These are phyloP conservation scores for Trichomonascaceae sp. DNA, from an alignment of 1,139 yeast genomes.

Conservation along the genomic window DNA sequence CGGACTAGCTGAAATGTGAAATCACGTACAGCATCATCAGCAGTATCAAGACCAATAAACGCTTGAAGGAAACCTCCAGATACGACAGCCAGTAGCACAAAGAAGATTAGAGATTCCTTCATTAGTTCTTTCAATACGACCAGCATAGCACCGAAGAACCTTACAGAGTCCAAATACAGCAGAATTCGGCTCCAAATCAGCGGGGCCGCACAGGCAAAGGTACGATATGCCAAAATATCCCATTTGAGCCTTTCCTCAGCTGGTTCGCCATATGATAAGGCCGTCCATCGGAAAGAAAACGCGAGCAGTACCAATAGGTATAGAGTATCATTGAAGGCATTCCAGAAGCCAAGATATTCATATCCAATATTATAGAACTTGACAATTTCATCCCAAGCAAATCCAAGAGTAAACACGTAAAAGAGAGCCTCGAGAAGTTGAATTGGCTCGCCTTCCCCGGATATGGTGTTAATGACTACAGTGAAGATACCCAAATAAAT, in stretches of 20 bases:
- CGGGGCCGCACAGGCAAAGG: slow-evolving; percentile 78
- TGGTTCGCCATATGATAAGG: slow-evolving; percentile 34
- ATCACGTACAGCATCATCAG: slow-evolving; percentile 58
- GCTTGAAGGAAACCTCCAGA: slow-evolving; percentile 82
- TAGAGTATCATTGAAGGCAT: slow-evolving; percentile 67
- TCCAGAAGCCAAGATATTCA: slow-evolving; percentile 72
- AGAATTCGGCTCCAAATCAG: slow-evolving; percentile 79
- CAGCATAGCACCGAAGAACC: slow-evolving; percentile 83
- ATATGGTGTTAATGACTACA: slow-evolving; percentile 48
- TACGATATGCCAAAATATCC: slow-evolving; percentile 63
- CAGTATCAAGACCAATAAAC: slow-evolving; percentile 76
- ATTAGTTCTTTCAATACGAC: slow-evolving; percentile 81
- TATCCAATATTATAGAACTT: slow-evolving; percentile 74
- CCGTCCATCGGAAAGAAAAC: slow-evolving; percentile 49
- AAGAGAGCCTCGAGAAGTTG: slow-evolving; percentile 50
- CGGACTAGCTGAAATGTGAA: slow-evolving; percentile 60
- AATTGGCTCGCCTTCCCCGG: slow-evolving; percentile 30
- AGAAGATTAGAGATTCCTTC: slow-evolving; percentile 77
- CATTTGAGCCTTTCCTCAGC: slow-evolving; percentile 36
- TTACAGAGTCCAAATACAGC: slow-evolving; percentile 69
- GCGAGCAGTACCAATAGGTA: slow-evolving; percentile 51
- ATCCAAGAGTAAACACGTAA: slow-evolving; percentile 62
- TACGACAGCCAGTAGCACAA: slow-evolving; percentile 63
- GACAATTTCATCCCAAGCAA: slow-evolving; percentile 56
- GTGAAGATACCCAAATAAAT: slow-evolving; percentile 59